Conservation (phyloP, 345 rosid genomes). For the Dimocarpus longan region DNA sequence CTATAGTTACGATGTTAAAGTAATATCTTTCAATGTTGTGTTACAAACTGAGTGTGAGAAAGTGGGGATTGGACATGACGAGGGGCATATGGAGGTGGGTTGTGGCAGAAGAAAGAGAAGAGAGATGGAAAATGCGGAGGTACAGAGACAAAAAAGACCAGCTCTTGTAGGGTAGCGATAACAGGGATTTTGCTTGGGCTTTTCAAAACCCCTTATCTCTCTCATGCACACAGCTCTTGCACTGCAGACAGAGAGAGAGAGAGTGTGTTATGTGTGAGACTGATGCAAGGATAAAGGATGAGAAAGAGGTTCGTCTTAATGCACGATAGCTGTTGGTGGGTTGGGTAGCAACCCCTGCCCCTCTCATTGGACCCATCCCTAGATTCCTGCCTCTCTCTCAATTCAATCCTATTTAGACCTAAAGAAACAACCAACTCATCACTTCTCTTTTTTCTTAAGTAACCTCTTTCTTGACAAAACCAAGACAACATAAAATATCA, state of each 20-base stretch:
- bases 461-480: slow-evolving; percentile 13
- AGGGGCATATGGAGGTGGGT: slow-evolving; percentile 13
- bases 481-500: slow-evolving; percentile 11
- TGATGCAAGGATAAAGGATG: slow-evolving; percentile 41
- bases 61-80: slow-evolving; percentile 16
- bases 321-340: slow-evolving; percentile 80
- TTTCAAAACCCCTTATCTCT: slow-evolving; percentile 23
- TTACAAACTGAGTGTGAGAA: not conserved
- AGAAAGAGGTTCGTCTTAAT: slow-evolving; percentile 39
- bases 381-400: slow-evolving; percentile 42
- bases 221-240: not conserved
- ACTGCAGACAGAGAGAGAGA: slow-evolving; percentile 12
- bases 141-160: slow-evolving; percentile 30
- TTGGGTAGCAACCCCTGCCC: slow-evolving; percentile 75
- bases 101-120: slow-evolving; percentile 12
- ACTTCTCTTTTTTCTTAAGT: slow-evolving; percentile 28
- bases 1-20: too few relatives aligned
- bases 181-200: slow-evolving; percentile 27
- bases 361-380: slow-evolving; percentile 53
- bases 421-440: slow-evolving; percentile 34
- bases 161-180: slow-evolving; percentile 35
- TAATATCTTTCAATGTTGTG: not conserved
- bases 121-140: slow-evolving; percentile 11
- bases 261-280: slow-evolving; percentile 7
- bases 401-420: slow-evolving; percentile 6